These are phyloP conservation scores for Pseudopyricularia javanii DNA, from an alignment of 2,329 filamentous ascomycete genomes.

Conservation along the genomic window DNA sequence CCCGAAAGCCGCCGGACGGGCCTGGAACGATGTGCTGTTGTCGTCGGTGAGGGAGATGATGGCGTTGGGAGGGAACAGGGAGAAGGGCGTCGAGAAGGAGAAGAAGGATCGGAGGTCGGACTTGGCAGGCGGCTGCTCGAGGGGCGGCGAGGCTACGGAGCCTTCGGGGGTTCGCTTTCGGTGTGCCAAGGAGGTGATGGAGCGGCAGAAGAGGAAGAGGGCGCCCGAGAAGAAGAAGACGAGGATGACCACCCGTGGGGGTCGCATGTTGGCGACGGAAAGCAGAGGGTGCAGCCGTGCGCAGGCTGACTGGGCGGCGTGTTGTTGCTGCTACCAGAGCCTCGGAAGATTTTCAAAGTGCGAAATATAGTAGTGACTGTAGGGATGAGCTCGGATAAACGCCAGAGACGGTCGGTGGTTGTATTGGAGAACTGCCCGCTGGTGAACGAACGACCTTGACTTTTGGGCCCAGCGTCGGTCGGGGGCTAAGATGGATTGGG, in stretches of 20 bases:
- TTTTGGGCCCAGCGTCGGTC: too few species aligned
- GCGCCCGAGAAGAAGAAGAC: conserved; percentile 39
- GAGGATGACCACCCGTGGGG: conserved; percentile 41
- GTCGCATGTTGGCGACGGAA: conserved; percentile 7
- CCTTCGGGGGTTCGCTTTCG: not conserved
- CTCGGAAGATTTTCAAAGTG: too few species aligned
- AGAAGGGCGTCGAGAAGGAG: conserved; percentile 65
- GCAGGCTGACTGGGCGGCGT: too few species aligned
- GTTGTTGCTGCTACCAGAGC: too few species aligned
- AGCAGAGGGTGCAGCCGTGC: not conserved
- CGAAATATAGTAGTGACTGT: too few species aligned
- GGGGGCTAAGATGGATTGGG: too few species aligned
- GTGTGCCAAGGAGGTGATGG: conserved; percentile 27
- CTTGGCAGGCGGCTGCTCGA: not conserved
- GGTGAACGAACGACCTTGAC: too few species aligned
- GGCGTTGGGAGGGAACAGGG: conserved; percentile 87
- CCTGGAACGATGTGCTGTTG: conserved; percentile 94
- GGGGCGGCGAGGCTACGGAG: not conserved
- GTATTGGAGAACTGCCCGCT: too few species aligned
- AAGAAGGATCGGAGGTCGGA: conserved; percentile 45
- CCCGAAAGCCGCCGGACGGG: conserved; percentile 86
- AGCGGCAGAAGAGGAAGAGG: conserved; percentile 42
- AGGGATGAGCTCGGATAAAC: too few species aligned
- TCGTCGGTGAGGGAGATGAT: conserved; percentile 95
- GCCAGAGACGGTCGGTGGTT: too few species aligned